Conservation (phyloP, 1,139 yeast species). For the Candida sojae region DNA sequence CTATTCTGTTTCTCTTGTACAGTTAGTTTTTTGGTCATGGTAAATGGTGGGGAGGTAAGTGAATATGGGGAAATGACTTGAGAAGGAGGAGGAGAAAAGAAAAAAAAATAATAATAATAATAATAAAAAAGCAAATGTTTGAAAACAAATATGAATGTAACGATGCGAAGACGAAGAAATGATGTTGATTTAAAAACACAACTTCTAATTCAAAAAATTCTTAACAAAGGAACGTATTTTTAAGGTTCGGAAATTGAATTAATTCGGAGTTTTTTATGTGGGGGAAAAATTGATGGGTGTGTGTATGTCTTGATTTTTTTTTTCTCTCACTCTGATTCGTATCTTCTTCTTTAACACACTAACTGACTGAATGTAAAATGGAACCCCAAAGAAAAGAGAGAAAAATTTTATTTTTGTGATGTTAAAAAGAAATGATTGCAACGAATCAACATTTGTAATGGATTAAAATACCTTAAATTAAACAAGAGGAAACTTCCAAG, state of each 20-base stretch:
- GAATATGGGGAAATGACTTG: background rate
- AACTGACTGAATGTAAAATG: background rate
- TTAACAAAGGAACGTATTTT: background rate
- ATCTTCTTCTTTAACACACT: background rate
- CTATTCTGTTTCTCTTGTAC: conserved; percentile 53
- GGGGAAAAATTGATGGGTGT: background rate
- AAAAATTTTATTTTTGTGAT: too few relatives aligned
- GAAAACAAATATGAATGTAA: background rate
- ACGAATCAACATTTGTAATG: too few relatives aligned
- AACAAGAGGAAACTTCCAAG: too few relatives aligned
- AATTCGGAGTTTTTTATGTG: conserved; percentile 1
- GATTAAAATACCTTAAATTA: too few relatives aligned
- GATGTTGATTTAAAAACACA: background rate
- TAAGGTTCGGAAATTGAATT: background rate
- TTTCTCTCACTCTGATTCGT: background rate
- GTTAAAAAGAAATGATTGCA: background rate
- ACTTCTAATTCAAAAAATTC: too few relatives aligned
- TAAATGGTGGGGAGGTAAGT: background rate
- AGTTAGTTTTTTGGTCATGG: conserved; percentile 64
- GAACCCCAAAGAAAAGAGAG: background rate
- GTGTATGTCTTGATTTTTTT: background rate
- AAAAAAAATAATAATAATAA: background rate
- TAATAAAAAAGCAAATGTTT: background rate
- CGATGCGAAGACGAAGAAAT: background rate
- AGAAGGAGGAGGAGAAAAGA: background rate